phyloP scores from a whole-genome alignment of 257 asterid species.

The Fraxinus anomala region DNA sequence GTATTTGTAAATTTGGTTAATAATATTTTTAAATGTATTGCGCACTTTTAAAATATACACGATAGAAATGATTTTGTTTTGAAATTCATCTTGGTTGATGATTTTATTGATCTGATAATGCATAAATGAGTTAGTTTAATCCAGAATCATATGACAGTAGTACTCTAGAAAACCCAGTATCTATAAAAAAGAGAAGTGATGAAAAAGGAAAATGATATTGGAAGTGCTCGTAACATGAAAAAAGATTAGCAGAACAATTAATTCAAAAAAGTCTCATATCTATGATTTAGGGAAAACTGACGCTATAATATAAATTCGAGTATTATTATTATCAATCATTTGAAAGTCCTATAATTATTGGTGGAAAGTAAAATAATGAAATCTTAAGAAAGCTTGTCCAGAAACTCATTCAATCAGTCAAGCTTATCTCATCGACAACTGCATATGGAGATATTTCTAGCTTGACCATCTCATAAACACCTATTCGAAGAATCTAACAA shows the following conservation, averaged over 20 bases:
- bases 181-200: not conserved
- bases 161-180: not conserved
- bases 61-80: no score
- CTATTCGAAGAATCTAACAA: constrained; percentile 84
- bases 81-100: no score
- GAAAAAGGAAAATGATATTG: not conserved
- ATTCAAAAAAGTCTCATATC: not conserved
- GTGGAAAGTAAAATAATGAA: not conserved
- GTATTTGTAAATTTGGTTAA: no score
- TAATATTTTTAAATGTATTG: no score
- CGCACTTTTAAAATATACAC: no score
- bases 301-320: not conserved
- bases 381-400: no score
- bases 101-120: no score
- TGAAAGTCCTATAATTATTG: constrained; percentile 2
- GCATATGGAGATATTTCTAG: constrained; percentile 93
- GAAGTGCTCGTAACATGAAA: not conserved
- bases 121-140: not conserved
- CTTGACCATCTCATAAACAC: constrained; percentile 90
- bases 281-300: not conserved
- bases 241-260: not conserved
- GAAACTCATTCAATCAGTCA: constrained; percentile 6
- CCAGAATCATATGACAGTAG: not conserved
- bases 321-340: not conserved
- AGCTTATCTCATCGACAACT: constrained; percentile 84